Evolutionary conservation across 805 yeast genomes (phyloP).

Genomic region (Grigorovia transvaalensis): DNA sequence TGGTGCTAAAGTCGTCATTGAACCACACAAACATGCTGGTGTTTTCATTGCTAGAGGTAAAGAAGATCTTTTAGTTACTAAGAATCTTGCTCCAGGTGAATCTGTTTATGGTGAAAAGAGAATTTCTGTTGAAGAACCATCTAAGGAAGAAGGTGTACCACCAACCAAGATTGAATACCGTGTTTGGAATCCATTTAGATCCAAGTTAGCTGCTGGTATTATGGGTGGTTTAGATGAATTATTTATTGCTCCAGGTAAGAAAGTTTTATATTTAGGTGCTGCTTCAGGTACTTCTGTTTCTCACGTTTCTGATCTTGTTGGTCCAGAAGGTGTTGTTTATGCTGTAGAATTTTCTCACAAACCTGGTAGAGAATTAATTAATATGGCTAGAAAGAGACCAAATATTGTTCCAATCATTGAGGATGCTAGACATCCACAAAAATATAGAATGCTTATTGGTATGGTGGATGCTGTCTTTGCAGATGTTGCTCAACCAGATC

Average conservation of each 20-base stretch:
- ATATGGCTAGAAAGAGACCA: conserved; percentile 99
- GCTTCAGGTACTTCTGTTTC: conserved; percentile 99
- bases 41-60: conserved; percentile 99
- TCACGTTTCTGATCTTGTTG: conserved; percentile 96
- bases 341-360: conserved; percentile 99
- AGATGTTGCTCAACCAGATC: conserved; percentile 99
- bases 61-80: conserved; percentile 95
- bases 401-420: conserved; percentile 97
- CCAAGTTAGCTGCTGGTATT: conserved; percentile 98
- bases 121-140: conserved; percentile 85
- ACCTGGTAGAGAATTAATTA: conserved; percentile 98
- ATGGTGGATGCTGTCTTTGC: conserved; percentile 99
- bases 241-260: conserved; percentile 96
- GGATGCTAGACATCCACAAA: conserved; percentile 99
- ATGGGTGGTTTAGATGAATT: conserved; percentile 99
- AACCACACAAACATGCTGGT: conserved; percentile 98
- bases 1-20: conserved; percentile 94
- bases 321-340: conserved; percentile 97
- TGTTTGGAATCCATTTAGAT: conserved; percentile 99
- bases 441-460: conserved; percentile 96
- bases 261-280: conserved; percentile 96
- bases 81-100: conserved; percentile 96
- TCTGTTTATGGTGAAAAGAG: conserved; percentile 98
- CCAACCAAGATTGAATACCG: conserved; percentile 96
- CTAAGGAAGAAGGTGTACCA: conserved; percentile 76